These are phyloP conservation scores for Myotisia sp. DNA, from an alignment of 2,329 filamentous ascomycete species.

Conservation along the genomic window DNA sequence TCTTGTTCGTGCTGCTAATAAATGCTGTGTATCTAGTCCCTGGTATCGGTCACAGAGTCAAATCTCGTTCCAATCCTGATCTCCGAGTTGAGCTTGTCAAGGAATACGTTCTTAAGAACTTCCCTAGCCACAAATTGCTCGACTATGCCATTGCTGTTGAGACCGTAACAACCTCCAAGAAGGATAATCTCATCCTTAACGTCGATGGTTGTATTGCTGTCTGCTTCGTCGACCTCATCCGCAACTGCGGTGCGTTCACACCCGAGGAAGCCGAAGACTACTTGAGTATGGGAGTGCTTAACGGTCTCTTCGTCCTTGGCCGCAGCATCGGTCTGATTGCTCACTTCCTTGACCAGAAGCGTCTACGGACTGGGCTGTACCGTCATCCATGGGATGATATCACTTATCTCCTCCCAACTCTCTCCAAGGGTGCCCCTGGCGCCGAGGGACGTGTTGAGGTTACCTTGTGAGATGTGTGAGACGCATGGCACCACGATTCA, in stretches of 20 bases:
- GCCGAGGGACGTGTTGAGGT: slow-evolving; percentile 83
- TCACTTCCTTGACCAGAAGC: slow-evolving; percentile 99
- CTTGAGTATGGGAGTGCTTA: slow-evolving; percentile 96
- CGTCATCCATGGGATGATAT: slow-evolving; percentile 99
- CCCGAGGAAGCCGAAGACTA: slow-evolving; percentile 96
- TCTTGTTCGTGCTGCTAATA: slow-evolving; percentile 5
- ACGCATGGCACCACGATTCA: too few relatives aligned
- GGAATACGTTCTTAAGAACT: slow-evolving; percentile 95
- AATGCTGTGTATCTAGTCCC: slow-evolving; percentile 46
- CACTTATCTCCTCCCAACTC: slow-evolving; percentile 77
- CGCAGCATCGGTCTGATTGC: slow-evolving; percentile 98
- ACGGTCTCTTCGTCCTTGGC: slow-evolving; percentile 96
- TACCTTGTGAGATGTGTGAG: slow-evolving; percentile 57
- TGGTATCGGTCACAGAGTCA: slow-evolving; percentile 97
- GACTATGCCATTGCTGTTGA: slow-evolving; percentile 98
- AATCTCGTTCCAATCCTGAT: slow-evolving; percentile 99
- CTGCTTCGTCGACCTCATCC: slow-evolving; percentile 94
- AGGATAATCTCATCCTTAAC: slow-evolving; percentile 99
- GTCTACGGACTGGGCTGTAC: slow-evolving; percentile 94
- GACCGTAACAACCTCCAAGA: slow-evolving; percentile 97
- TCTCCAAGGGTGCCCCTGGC: slow-evolving; percentile 56
- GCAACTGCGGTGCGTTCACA: slow-evolving; percentile 95
- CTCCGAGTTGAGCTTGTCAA: slow-evolving; percentile 98
- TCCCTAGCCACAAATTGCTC: slow-evolving; percentile 94
- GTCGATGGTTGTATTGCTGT: slow-evolving; percentile 96